Percentiles rank a stretch among this genome's conserved stretches.
Evolutionary conservation across 371 early-diverging fungal species (phyloP).

Genomic region (Coemansia sp.): DNA sequence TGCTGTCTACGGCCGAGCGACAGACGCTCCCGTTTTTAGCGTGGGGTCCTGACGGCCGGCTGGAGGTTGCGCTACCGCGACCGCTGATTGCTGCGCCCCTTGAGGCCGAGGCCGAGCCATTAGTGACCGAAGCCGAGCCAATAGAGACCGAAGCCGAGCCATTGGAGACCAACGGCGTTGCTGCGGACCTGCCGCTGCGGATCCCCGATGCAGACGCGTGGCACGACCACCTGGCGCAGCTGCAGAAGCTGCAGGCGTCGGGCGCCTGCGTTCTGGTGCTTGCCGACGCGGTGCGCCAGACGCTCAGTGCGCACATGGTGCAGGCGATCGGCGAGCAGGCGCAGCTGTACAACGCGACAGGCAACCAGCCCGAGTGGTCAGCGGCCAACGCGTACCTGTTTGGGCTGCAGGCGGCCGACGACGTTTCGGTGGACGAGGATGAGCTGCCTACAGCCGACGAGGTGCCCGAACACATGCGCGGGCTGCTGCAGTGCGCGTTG

Average conservation of each 20-base stretch:
- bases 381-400: conserved; percentile 8
- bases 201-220: conserved; percentile 17
- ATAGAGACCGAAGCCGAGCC: too few relatives aligned
- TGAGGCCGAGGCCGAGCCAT: not conserved
- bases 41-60: conserved; percentile 4
- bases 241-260: conserved; percentile 6
- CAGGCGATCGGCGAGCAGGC: too few relatives aligned
- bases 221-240: conserved; percentile 5
- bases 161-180: too few relatives aligned
- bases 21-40: not conserved
- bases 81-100: not conserved
- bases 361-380: conserved; percentile 14
- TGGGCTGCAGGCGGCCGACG: conserved; percentile 6
- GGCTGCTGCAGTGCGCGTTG: conserved; percentile 16
- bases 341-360: not conserved
- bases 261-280: not conserved
- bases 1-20: conserved; percentile 1
- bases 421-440: conserved; percentile 4
- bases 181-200: not conserved
- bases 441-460: conserved; percentile 26
- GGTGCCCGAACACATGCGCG: conserved; percentile 28
- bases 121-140: not conserved
- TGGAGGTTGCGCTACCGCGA: not conserved
- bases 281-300: not conserved
- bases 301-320: not conserved